Evolutionary conservation across 1,284 basidiomycete species (phyloP).

Genomic region (Marasmius tenuissimus): DNA sequence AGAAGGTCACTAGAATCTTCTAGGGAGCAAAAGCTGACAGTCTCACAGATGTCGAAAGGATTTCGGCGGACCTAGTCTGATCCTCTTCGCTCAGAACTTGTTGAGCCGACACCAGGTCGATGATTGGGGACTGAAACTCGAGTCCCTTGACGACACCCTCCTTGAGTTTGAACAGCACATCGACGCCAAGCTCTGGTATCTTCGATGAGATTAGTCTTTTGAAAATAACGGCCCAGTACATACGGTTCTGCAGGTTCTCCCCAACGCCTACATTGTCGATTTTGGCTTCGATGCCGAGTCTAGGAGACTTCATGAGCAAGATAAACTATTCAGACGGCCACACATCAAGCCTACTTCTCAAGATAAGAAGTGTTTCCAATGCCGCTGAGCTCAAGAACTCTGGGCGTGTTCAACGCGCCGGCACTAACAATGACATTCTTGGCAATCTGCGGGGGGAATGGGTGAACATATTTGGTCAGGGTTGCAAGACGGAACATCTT

Average conservation of each 20-base stretch:
- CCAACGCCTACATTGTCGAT: conserved; percentile 10
- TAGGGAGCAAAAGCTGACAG: too few species aligned
- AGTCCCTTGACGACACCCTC: background rate
- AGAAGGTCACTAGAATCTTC: too few species aligned
- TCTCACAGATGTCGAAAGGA: background rate
- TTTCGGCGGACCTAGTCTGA: background rate
- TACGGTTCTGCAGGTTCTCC: conserved; percentile 13
- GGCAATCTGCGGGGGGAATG: conserved; percentile 4
- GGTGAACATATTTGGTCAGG: background rate
- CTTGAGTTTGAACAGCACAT: conserved; percentile 5
- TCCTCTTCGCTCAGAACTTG: conserved; percentile 1
- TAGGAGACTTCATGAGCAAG: background rate
- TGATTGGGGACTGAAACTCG: background rate
- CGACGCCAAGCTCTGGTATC: background rate
- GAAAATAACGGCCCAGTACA: background rate
- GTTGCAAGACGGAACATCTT: background rate
- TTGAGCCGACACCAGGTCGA: background rate
- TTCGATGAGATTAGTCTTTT: background rate
- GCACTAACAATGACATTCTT: conserved; percentile 12
- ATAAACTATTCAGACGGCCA: background rate
- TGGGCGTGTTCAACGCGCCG: conserved; percentile 10
- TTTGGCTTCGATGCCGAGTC: conserved; percentile 11
- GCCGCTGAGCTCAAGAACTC: conserved; percentile 15
- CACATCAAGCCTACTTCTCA: background rate
- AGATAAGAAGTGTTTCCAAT: conserved; percentile 8